Percentiles rank a stretch among this genome's conserved stretches.
These are phyloP conservation scores for Stylosanthes scabra DNA, from an alignment of 331 rosid genomes.

Conservation along the genomic window DNA sequence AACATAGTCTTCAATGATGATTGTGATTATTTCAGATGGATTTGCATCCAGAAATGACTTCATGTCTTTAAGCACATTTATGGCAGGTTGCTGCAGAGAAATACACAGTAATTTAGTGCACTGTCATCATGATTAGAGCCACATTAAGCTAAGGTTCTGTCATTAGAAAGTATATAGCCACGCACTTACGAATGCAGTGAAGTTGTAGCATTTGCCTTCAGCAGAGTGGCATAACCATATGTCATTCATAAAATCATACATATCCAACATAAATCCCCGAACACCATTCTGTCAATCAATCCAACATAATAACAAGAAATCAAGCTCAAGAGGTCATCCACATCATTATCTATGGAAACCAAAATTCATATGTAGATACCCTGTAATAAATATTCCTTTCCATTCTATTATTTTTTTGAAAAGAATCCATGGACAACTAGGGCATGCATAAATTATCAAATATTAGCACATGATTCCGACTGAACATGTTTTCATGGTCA, in stretches of 20 bases:
- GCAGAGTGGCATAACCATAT: constrained; percentile 82
- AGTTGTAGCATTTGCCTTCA: constrained; percentile 59
- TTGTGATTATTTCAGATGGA: constrained; percentile 83
- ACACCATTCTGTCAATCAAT: constrained; percentile 66
- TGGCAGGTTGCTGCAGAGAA: constrained; percentile 74
- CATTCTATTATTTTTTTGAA: background rate
- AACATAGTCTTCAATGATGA: constrained; percentile 92
- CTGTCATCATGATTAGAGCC: constrained; percentile 11
- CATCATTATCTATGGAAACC: background rate
- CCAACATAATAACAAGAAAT: background rate
- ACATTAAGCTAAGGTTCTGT: background rate
- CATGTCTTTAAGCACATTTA: constrained; percentile 66
- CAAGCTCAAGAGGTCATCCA: constrained; percentile 6
- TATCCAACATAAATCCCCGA: constrained; percentile 82
- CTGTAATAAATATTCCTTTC: background rate
- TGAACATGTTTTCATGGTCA: constrained; percentile 24
- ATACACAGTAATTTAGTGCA: constrained; percentile 10
- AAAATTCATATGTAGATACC: background rate
- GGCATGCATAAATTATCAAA: constrained; percentile 13
- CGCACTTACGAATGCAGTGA: constrained; percentile 84
- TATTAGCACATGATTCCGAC: constrained; percentile 28
- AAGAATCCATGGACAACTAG: constrained; percentile 17
- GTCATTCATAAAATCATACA: constrained; percentile 76
- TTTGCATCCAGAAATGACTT: constrained; percentile 64
- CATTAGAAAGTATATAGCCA: constrained; percentile 3